Evolutionary conservation across 2,329 filamentous ascomycete species (phyloP), one percentile per base, ranked within the genome.

Genomic region (Davidsoniella australis): DNA sequence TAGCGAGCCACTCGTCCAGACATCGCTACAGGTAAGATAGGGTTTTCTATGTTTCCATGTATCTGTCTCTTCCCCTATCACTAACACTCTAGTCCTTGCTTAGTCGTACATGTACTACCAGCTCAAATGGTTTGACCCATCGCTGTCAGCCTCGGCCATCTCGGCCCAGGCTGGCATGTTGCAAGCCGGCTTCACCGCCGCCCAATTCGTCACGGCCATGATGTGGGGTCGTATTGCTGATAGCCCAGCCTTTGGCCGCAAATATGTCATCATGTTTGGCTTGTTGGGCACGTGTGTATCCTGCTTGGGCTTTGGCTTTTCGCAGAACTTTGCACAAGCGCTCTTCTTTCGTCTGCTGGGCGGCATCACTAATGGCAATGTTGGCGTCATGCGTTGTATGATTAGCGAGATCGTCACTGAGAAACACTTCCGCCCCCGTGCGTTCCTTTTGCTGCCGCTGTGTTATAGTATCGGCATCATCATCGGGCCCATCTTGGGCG

Each of bases 61-160:
- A 17, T 24, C 48, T 8, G 2, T 18, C 16, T 17, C 10, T 33
- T 18, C 9, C 2, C 16, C 23, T 12, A 33, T 12, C 4, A 12
- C 29, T 33, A 33, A 33, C 29, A 9, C 29, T 33, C 12, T 12
- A 5, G 24, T 36, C n/a, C 33, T 17, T 18, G 2, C 4, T 23
- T 66, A 82, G 63, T 75, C 82, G 1, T 93, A 93, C 63, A 78
- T 93, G 69, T 93, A 85, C 64, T 93, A 89, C 63, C 85, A 91
- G 62, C 73, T 94, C n/a, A 78, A 77, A 56, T 89, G 80, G 52
- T 89, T 94, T 57, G 66, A 74, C 51, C 65, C 69, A 0, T 63
- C 58, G 8, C 64, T 75, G 12, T 63, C 74, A 0, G 67, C 72
- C 56, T 71, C 83, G 20, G 77, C 73, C 2, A 87, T 94, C 55